These are phyloP conservation scores for Fusarium palustre DNA, from an alignment of 2,329 filamentous ascomycete species.

Conservation along the genomic window DNA sequence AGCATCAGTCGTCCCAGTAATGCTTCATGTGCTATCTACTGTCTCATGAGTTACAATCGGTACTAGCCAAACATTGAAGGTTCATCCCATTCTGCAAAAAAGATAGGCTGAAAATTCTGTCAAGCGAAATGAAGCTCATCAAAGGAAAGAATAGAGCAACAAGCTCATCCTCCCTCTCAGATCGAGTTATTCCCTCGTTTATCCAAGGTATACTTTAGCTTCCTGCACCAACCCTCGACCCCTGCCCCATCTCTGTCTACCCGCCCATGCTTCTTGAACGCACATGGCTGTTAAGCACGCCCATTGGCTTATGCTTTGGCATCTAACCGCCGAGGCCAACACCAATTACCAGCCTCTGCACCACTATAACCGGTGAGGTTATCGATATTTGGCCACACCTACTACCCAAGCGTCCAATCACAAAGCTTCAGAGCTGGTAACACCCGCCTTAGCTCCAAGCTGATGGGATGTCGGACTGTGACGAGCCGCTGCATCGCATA, in stretches of 20 bases:
- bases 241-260: constrained; percentile 26
- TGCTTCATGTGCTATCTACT: constrained; percentile 33
- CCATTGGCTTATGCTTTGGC: constrained; percentile 50
- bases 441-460: constrained; percentile 31
- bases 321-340: constrained; percentile 56
- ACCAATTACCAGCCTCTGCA: constrained; percentile 48
- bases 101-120: constrained; percentile 1
- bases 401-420: constrained; percentile 26
- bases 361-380: constrained; percentile 22
- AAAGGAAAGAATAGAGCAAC: constrained; percentile 12
- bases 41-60: constrained; percentile 22
- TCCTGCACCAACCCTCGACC: constrained; percentile 18
- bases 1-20: constrained; percentile 36
- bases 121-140: constrained; percentile 9
- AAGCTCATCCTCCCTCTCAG: constrained; percentile 11
- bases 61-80: neutral
- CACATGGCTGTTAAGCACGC: constrained; percentile 38
- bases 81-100: neutral
- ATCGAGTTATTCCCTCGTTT: constrained; percentile 22
- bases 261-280: constrained; percentile 26
- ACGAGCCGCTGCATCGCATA: constrained; percentile 41
- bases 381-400: constrained; percentile 32
- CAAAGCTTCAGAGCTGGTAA: constrained; percentile 7
- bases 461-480: constrained; percentile 27
- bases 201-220: constrained; percentile 26